Evolutionary conservation across 805 yeast genomes (phyloP).

Genomic region (Ogataea minuta): DNA sequence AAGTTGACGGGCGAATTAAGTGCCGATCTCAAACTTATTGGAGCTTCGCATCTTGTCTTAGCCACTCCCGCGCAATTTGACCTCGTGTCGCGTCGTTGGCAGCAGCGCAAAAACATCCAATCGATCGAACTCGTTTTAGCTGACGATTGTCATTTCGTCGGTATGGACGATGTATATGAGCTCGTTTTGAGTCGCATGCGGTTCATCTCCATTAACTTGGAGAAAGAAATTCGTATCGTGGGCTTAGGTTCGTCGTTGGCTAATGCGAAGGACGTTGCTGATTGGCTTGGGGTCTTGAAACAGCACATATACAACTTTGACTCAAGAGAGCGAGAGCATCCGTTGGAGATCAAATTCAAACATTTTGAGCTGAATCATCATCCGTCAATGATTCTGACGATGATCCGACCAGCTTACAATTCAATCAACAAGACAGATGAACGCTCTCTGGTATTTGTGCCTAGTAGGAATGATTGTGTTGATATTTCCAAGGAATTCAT

Average conservation of each 20-base stretch:
- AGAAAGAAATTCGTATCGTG: slow-evolving; percentile 57
- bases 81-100: slow-evolving; percentile 75
- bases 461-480: slow-evolving; percentile 52
- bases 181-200: slow-evolving; percentile 66
- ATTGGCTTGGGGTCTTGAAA: slow-evolving; percentile 78
- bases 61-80: slow-evolving; percentile 84
- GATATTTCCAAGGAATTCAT: slow-evolving; percentile 49
- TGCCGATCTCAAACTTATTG: slow-evolving; percentile 53
- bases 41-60: slow-evolving; percentile 62
- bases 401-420: slow-evolving; percentile 50
- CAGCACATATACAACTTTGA: slow-evolving; percentile 65
- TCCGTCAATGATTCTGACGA: slow-evolving; percentile 50
- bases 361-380: slow-evolving; percentile 46
- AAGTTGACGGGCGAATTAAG: slow-evolving; percentile 58
- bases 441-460: slow-evolving; percentile 50
- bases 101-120: slow-evolving; percentile 67
- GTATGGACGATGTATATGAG: slow-evolving; percentile 61
- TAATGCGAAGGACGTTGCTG: slow-evolving; percentile 73
- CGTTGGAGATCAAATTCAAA: slow-evolving; percentile 58
- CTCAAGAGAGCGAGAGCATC: slow-evolving; percentile 55
- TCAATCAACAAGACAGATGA: slow-evolving; percentile 36
- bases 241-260: slow-evolving; percentile 69
- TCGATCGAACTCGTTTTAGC: slow-evolving; percentile 64
- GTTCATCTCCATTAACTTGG: slow-evolving; percentile 66
- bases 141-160: slow-evolving; percentile 71